phyloP scores from a whole-genome alignment of 2,329 filamentous ascomycete species.

The Aureobasidium uvarum region DNA sequence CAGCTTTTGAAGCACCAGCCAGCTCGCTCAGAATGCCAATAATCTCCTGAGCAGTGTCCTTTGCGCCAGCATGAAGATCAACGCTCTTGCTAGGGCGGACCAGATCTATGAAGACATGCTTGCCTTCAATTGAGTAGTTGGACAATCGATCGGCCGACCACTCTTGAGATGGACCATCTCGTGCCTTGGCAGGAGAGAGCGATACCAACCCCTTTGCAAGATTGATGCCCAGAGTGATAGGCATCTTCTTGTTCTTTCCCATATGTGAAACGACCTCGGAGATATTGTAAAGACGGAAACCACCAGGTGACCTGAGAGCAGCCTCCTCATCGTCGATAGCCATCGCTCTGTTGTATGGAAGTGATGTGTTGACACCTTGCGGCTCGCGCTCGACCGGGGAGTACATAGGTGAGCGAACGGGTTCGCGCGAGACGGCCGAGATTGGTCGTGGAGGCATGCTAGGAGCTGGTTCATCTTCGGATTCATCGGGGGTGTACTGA shows the following conservation, averaged over 20 bases:
- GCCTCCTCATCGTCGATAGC: constrained; percentile 47
- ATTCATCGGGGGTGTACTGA: constrained; percentile 63
- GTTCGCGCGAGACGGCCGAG: constrained; percentile 55
- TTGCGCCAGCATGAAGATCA: constrained; percentile 95
- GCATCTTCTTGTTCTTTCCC: constrained; percentile 97
- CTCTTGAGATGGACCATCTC: constrained; percentile 81
- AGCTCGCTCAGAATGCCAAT: constrained; percentile 84
- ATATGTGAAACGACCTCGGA: constrained; percentile 97
- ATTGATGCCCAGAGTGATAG: constrained; percentile 94
- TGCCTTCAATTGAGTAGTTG: constrained; percentile 97
- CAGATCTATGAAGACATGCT: constrained; percentile 94
- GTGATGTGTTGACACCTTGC: constrained; percentile 52
- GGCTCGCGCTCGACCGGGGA: constrained; percentile 37
- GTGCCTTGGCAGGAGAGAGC: constrained; percentile 80
- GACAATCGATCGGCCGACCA: constrained; percentile 94
- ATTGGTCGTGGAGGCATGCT: constrained; percentile 62
- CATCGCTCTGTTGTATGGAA: constrained; percentile 54
- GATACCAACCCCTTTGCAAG: constrained; percentile 83
- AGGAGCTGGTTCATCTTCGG: constrained; percentile 62
- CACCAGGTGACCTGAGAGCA: constrained; percentile 61
- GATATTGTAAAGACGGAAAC: constrained; percentile 93
- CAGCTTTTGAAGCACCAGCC: constrained; percentile 79
- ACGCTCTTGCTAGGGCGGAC: constrained; percentile 90
- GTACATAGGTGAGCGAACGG: constrained; percentile 39
- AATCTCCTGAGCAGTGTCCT: constrained; percentile 95